Percentiles rank a stretch among this genome's conserved stretches.
phyloP scores from a whole-genome alignment of 208 protist species.

The Crithidia sp. region DNA sequence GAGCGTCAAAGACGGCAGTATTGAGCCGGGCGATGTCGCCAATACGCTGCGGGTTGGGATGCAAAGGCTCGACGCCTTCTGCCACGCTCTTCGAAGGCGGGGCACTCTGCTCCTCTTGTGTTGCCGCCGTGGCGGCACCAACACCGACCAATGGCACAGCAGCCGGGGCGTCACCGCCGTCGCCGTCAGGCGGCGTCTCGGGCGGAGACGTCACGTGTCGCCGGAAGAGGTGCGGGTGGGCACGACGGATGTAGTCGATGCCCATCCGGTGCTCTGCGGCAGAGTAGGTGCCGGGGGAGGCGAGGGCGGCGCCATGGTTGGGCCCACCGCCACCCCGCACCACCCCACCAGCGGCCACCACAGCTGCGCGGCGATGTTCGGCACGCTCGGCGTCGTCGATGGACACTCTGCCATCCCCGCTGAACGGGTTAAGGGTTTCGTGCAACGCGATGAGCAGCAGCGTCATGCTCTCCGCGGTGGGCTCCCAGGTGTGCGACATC shows the following conservation, averaged over 20 bases:
- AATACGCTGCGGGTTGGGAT: neutral
- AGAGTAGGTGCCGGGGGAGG: conserved; percentile 44
- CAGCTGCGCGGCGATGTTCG: conserved; percentile 22
- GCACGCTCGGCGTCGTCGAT: conserved; percentile 45
- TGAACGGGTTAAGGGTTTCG: conserved; percentile 77
- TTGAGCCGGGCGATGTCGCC: conserved; percentile 29
- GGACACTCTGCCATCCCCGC: conserved; percentile 50
- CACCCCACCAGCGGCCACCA: conserved; percentile 4
- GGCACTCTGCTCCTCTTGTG: no score
- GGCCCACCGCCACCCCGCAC: neutral
- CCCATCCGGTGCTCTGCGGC: conserved; percentile 73
- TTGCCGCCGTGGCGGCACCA: no score
- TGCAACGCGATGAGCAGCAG: conserved; percentile 69
- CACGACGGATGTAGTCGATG: conserved; percentile 63
- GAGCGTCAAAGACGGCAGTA: conserved; percentile 30
- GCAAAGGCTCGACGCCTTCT: no score
- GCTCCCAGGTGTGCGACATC: conserved; percentile 82
- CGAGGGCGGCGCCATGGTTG: neutral
- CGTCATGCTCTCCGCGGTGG: conserved; percentile 47
- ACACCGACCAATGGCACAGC: neutral
- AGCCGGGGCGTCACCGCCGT: neutral
- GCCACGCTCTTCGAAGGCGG: no score
- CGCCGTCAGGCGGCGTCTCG: neutral
- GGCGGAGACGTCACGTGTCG: conserved; percentile 13
- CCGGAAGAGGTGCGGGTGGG: conserved; percentile 81